phyloP scores from a whole-genome alignment of 805 yeast genomes.

The Kluyveromyces nonfermentans region DNA sequence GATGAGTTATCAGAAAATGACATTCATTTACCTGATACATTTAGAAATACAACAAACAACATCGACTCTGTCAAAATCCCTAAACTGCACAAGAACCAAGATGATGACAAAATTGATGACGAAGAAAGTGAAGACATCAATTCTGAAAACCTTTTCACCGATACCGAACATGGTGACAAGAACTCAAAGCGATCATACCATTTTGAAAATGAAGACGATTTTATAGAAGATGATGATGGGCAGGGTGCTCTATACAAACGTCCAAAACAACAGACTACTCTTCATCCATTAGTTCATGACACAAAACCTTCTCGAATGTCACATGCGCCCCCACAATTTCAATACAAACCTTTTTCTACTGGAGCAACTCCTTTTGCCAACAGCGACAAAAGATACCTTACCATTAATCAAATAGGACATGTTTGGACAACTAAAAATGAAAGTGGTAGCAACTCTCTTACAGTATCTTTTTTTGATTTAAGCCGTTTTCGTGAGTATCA shows the following conservation, averaged over 20 bases:
- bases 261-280: constrained; percentile 3
- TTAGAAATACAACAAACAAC: not conserved
- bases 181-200: constrained; percentile 18
- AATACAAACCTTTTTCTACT: constrained; percentile 61
- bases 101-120: constrained; percentile 13
- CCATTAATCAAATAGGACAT: constrained; percentile 75
- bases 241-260: constrained; percentile 34
- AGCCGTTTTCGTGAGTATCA: constrained; percentile 71
- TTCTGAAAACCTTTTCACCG: constrained; percentile 19
- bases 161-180: constrained; percentile 17
- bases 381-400: constrained; percentile 60
- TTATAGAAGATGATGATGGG: constrained; percentile 57
- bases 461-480: constrained; percentile 79
- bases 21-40: not conserved
- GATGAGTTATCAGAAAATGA: constrained; percentile 10
- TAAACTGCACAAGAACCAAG: not conserved
- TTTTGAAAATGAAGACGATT: constrained; percentile 40
- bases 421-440: constrained; percentile 61
- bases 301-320: not conserved
- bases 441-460: constrained; percentile 49
- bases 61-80: constrained; percentile 1
- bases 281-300: constrained; percentile 7
- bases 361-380: constrained; percentile 80
- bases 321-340: constrained; percentile 16
- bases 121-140: constrained; percentile 12